Evolutionary conservation across 306 rosid species (phyloP).

Genomic region (Fragaria vesca): DNA sequence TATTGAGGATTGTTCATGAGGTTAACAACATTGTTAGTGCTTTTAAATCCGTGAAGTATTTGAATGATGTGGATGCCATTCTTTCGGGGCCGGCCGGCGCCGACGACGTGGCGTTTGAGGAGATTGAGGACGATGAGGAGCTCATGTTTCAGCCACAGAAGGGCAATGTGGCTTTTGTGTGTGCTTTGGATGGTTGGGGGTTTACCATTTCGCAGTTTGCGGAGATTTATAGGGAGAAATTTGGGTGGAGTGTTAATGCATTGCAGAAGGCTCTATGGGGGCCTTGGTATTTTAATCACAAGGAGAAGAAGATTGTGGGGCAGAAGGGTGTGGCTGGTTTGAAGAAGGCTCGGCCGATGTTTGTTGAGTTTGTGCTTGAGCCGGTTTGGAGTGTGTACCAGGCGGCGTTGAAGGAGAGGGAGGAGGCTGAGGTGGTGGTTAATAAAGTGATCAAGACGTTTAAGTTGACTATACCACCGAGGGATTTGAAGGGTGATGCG

Average conservation of each 20-base stretch:
- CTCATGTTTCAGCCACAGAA: constrained; percentile 82
- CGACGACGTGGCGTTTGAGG: constrained; percentile 19
- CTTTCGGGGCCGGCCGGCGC: constrained; percentile 48
- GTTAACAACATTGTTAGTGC: constrained; percentile 85
- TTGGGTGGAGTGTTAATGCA: constrained; percentile 59
- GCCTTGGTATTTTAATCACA: constrained; percentile 53
- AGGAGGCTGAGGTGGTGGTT: constrained; percentile 49
- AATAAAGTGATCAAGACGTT: constrained; percentile 68
- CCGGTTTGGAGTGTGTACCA: constrained; percentile 79
- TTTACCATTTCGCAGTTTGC: constrained; percentile 71
- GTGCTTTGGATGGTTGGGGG: constrained; percentile 95
- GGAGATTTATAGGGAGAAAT: constrained; percentile 60
- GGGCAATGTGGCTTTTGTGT: constrained; percentile 80
- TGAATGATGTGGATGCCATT: constrained; percentile 72
- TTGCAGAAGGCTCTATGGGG: constrained; percentile 79
- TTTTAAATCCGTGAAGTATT: constrained; percentile 67
- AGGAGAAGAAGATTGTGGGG: constrained; percentile 75
- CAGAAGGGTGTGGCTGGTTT: constrained; percentile 55
- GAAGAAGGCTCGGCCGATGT: constrained; percentile 71
- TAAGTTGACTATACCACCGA: constrained; percentile 50
- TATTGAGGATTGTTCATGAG: constrained; percentile 66
- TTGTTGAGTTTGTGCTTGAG: constrained; percentile 86
- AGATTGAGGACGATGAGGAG: constrained; percentile 69
- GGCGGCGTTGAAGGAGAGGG: constrained; percentile 56
- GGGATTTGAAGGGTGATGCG: constrained; percentile 71